Conservation (phyloP, 306 rosid species). For the Cicer judaicum region DNA sequence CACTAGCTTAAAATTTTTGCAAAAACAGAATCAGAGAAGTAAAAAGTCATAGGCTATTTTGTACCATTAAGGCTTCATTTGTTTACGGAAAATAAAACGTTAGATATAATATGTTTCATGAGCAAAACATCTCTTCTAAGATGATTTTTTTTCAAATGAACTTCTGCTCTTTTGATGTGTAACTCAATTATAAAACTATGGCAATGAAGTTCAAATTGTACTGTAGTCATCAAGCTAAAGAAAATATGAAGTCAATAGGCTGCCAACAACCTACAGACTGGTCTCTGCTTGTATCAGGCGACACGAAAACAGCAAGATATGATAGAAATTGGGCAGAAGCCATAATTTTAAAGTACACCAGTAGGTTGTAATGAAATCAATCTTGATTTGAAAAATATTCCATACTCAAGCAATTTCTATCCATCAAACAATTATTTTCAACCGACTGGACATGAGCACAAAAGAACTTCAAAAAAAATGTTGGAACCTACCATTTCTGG, state of each 20-base stretch:
- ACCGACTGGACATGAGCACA: constrained; percentile 9
- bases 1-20: constrained; percentile 8
- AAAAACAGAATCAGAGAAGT: constrained; percentile 5
- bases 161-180: constrained; percentile 12
- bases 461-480: background rate
- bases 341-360: constrained; percentile 3
- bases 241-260: constrained; percentile 20
- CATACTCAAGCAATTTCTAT: constrained; percentile 21
- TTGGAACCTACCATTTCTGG: background rate
- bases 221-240: background rate
- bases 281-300: constrained; percentile 4
- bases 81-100: constrained; percentile 26
- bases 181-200: background rate
- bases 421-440: constrained; percentile 26
- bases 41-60: constrained; percentile 19
- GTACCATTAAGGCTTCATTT: constrained; percentile 20
- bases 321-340: constrained; percentile 15
- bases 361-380: constrained; percentile 28
- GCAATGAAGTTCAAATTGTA: constrained; percentile 10
- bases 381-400: background rate
- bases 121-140: constrained; percentile 9
- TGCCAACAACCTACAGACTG: constrained; percentile 16
- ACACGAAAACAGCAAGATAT: background rate
- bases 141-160: background rate
- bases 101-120: background rate